These are phyloP conservation scores for Purshia tridentata DNA, from an alignment of 306 rosid species.

Conservation along the genomic window DNA sequence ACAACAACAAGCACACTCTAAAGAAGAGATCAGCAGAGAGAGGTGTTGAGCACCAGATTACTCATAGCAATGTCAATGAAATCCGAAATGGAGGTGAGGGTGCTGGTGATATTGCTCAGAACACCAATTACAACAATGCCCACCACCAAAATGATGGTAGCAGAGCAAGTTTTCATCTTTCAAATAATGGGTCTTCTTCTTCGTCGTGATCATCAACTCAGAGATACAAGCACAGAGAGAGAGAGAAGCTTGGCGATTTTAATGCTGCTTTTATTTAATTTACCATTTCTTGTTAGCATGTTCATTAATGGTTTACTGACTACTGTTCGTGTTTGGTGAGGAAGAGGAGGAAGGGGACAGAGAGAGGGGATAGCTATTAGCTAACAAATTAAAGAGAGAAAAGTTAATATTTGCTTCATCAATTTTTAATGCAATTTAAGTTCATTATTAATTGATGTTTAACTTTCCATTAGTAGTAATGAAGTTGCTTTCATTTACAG, in stretches of 20 bases:
- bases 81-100: neutral
- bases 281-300: neutral
- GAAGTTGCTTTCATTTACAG: conserved; percentile 2
- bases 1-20: conserved; percentile 73
- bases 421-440: neutral
- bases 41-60: neutral
- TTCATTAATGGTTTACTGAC: neutral
- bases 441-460: neutral
- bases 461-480: neutral
- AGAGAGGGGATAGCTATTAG: neutral
- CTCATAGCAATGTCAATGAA: neutral
- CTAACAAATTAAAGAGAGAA: neutral
- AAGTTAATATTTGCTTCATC: neutral
- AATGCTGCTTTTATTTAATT: neutral
- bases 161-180: conserved; percentile 42
- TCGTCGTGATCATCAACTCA: conserved; percentile 27
- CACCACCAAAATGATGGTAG: conserved; percentile 32
- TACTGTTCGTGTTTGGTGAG: neutral
- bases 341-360: neutral
- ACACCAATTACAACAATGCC: conserved; percentile 3
- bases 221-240: neutral
- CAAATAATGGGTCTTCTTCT: conserved; percentile 47
- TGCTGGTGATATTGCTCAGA: neutral
- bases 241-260: neutral
- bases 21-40: conserved; percentile 40